Conservation (phyloP, 1,284 basidiomycete species). For the Puccinia horiana region DNA sequence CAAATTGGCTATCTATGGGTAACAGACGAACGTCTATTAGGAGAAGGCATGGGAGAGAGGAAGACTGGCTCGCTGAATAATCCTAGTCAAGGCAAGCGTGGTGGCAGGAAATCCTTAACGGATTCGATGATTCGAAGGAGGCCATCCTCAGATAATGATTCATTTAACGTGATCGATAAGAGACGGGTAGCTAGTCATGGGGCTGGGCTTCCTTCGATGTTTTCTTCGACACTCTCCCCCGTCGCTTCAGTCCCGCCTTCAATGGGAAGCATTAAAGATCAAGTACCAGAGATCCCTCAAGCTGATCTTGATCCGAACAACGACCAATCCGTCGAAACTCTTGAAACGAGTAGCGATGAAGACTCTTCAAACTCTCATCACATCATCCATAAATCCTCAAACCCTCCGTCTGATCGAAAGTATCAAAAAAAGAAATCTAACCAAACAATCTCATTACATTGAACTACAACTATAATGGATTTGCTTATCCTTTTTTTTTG, state of each 20-base stretch:
- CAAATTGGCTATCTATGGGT: neutral
- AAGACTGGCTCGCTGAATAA: neutral
- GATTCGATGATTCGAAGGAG: neutral
- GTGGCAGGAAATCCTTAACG: slow-evolving; percentile 8
- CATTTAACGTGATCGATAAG: slow-evolving; percentile 5
- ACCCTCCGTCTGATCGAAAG: neutral
- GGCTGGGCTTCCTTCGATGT: neutral
- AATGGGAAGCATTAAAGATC: neutral
- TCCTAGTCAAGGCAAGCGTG: neutral
- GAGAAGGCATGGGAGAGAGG: neutral
- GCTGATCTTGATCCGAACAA: neutral
- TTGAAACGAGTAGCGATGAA: neutral
- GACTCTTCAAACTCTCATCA: neutral
- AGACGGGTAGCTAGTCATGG: slow-evolving; percentile 16
- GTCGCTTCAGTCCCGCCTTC: neutral
- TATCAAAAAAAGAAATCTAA: slow-evolving; percentile 5
- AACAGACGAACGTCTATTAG: neutral
- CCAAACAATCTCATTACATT: neutral
- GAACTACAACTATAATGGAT: neutral
- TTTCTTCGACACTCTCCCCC: neutral
- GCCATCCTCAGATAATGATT: neutral
- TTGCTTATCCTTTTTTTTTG: neutral
- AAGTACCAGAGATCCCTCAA: neutral
- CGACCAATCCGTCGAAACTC: neutral
- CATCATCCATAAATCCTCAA: neutral